Percentiles rank a stretch among this genome's conserved stretches.
Evolutionary conservation across 2,329 filamentous ascomycete species (phyloP).

Genomic region (Microsporum canis): DNA sequence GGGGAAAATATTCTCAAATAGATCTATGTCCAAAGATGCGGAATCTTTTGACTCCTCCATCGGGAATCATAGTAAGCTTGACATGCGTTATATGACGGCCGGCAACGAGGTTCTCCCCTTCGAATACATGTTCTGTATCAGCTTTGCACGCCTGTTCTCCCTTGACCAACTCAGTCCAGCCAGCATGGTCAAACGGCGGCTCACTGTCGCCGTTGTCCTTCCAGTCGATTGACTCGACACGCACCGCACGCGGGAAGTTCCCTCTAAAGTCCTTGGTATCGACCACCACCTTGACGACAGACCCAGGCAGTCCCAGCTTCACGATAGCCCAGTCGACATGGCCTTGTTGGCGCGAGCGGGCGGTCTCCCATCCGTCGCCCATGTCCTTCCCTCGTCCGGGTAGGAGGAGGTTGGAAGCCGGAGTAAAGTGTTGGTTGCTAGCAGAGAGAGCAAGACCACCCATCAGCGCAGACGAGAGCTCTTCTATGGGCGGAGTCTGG

Average conservation of each 20-base stretch:
- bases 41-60: slow-evolving; percentile 83
- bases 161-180: slow-evolving; percentile 29
- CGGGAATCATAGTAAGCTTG: slow-evolving; percentile 85
- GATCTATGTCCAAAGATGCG: slow-evolving; percentile 57
- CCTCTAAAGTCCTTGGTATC: slow-evolving; percentile 38
- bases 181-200: slow-evolving; percentile 25
- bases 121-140: slow-evolving; percentile 33
- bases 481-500: slow-evolving; percentile 20
- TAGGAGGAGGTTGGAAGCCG: slow-evolving; percentile 30
- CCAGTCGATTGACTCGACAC: slow-evolving; percentile 27
- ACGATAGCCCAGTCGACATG: slow-evolving; percentile 35
- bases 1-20: neutral
- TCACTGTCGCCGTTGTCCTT: slow-evolving; percentile 16
- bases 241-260: slow-evolving; percentile 33
- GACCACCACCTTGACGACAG: slow-evolving; percentile 30
- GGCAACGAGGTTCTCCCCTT: slow-evolving; percentile 49
- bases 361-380: slow-evolving; percentile 37
- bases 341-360: slow-evolving; percentile 27
- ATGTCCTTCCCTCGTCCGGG: slow-evolving; percentile 36
- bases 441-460: slow-evolving; percentile 31
- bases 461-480: slow-evolving; percentile 32
- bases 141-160: slow-evolving; percentile 30
- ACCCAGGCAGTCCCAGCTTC: slow-evolving; percentile 30
- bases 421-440: slow-evolving; percentile 34
- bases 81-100: slow-evolving; percentile 67